Evolutionary conservation across 208 protist genomes (phyloP).

Genomic region (Porcisia hertigi): DNA sequence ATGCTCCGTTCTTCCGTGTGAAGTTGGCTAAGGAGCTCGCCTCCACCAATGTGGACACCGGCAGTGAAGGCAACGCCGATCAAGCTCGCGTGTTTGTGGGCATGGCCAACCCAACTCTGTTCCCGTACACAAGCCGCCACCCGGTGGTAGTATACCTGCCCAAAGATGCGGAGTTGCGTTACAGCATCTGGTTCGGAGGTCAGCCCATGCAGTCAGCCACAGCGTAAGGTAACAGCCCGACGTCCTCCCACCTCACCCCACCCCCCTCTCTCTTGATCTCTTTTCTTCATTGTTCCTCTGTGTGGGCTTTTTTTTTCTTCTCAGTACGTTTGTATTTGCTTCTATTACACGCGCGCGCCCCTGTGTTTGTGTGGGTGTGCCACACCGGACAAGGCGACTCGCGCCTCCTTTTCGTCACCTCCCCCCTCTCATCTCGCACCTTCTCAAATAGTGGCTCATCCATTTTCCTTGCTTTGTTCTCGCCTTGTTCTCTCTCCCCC

Average conservation of each 20-base stretch:
- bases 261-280: too few species aligned
- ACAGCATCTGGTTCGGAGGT: conserved; percentile 55
- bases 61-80: conserved; percentile 19
- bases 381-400: too few species aligned
- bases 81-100: conserved; percentile 43
- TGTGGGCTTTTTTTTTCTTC: too few species aligned
- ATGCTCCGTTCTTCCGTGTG: conserved; percentile 50
- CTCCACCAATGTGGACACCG: conserved; percentile 21
- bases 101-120: conserved; percentile 33
- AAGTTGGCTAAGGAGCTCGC: conserved; percentile 28
- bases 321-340: too few species aligned
- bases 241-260: too few species aligned
- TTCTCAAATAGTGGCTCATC: too few species aligned
- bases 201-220: conserved; percentile 28
- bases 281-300: too few species aligned
- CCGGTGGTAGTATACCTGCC: conserved; percentile 76
- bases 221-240: conserved; percentile 13
- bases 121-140: conserved; percentile 49
- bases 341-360: too few species aligned
- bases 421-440: too few species aligned
- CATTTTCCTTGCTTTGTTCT: too few species aligned
- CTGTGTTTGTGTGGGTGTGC: too few species aligned
- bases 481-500: neutral
- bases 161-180: conserved; percentile 55
- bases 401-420: too few species aligned